These are phyloP conservation scores for Dendrobium catenatum DNA, from an alignment of 106 monocot species.

Conservation along the genomic window DNA sequence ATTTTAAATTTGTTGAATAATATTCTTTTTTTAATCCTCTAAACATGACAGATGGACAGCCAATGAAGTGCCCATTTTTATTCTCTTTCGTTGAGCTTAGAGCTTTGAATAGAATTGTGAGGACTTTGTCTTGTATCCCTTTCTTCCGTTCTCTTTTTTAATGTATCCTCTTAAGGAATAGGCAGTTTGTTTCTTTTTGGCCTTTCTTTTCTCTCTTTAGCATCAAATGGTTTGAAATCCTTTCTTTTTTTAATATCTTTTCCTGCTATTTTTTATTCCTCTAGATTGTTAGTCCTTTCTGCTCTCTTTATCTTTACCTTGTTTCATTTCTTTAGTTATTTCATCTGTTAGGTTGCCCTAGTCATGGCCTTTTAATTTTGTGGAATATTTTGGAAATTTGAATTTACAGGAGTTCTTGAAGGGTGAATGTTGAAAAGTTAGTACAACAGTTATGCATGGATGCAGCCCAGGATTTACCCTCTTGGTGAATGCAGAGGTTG, in stretches of 20 bases:
- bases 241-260: background rate
- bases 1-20: background rate
- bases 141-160: background rate
- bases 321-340: background rate
- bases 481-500: conserved; percentile 41
- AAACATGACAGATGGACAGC: background rate
- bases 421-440: background rate
- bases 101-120: background rate
- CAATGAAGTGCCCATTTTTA: background rate
- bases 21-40: background rate
- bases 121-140: background rate
- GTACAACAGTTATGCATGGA: conserved; percentile 5
- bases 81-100: background rate
- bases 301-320: background rate
- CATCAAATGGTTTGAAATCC: background rate
- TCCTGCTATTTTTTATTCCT: background rate
- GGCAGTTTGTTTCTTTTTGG: background rate
- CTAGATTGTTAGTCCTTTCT: background rate
- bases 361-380: background rate
- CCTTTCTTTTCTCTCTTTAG: background rate
- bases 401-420: conserved; percentile 2
- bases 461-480: conserved; percentile 1
- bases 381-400: background rate
- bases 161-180: background rate
- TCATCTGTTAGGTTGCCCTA: background rate